Percentiles rank a stretch among this genome's conserved stretches.
Conservation (phyloP, 139 green algal genomes). For the Chlamydomonas sp. region DNA sequence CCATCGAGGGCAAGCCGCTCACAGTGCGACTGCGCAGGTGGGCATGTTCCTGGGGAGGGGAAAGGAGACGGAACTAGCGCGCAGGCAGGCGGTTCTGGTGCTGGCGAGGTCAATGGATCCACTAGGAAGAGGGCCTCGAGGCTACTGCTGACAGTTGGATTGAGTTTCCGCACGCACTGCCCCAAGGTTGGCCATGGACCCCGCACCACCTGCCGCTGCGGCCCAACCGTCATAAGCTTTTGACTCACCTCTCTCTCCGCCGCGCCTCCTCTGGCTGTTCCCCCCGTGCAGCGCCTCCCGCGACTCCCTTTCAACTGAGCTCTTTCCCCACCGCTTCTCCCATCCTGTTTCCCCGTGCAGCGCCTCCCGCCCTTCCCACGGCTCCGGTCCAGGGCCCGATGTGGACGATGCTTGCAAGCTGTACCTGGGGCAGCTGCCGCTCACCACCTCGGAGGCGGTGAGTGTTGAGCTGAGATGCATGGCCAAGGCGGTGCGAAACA, state of each 20-base stretch:
- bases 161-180: too few relatives aligned
- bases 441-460: not conserved
- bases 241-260: too few relatives aligned
- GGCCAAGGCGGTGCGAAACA: not conserved
- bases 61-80: not conserved
- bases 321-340: not conserved
- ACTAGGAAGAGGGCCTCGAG: too few relatives aligned
- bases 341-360: not conserved
- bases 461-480: not conserved
- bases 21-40: constrained; percentile 61
- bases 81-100: not conserved
- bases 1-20: constrained; percentile 60
- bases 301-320: too few relatives aligned
- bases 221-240: too few relatives aligned
- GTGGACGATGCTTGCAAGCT: constrained; percentile 66
- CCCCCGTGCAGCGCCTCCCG: too few relatives aligned
- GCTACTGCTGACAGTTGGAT: too few relatives aligned
- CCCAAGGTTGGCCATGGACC: too few relatives aligned
- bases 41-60: constrained; percentile 5
- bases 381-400: not conserved
- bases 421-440: constrained; percentile 61
- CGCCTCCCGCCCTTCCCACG: not conserved
- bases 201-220: too few relatives aligned
- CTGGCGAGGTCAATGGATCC: too few relatives aligned
- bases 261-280: too few relatives aligned